phyloP scores from a whole-genome alignment of 306 rosid species.

The Lupinus albus region DNA sequence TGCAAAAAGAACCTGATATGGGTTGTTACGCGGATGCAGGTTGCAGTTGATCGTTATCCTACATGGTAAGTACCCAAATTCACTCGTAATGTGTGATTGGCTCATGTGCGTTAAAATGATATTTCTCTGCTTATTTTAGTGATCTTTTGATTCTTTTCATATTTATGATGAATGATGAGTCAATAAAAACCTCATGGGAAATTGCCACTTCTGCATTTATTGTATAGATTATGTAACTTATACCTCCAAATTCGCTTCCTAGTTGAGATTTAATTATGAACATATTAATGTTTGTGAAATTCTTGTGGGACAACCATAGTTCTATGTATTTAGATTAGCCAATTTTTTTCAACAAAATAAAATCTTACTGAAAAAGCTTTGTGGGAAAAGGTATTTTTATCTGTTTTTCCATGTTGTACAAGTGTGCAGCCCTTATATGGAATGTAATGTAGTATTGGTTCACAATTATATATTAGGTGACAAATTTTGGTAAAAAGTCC shows the following conservation, averaged over 20 bases:
- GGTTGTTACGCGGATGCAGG: conserved; percentile 97
- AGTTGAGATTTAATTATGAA: neutral
- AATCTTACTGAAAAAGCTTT: neutral
- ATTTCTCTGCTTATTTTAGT: conserved; percentile 29
- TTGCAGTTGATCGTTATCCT: conserved; percentile 94
- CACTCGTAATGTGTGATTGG: neutral
- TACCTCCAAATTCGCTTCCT: neutral
- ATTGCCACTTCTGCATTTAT: neutral
- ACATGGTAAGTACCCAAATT: conserved; percentile 69
- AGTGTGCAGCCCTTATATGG: neutral
- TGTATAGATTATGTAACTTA: conserved; percentile 12
- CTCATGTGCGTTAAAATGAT: neutral
- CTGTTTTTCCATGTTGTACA: neutral
- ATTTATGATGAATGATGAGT: conserved; percentile 14
- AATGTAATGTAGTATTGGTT: neutral
- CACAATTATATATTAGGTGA: neutral
- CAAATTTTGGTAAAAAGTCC: conserved; percentile 5
- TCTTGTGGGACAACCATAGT: conserved; percentile 1
- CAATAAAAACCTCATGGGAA: conserved; percentile 7
- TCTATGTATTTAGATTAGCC: neutral
- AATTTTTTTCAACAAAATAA: no score
- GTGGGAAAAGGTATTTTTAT: neutral
- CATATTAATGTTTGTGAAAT: neutral
- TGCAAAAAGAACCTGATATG: conserved; percentile 91
- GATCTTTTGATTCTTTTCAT: neutral